Percentiles rank a stretch among this genome's conserved stretches.
Evolutionary conservation across 331 rosid species (phyloP).

Genomic region (Pyracantha coccinea): DNA sequence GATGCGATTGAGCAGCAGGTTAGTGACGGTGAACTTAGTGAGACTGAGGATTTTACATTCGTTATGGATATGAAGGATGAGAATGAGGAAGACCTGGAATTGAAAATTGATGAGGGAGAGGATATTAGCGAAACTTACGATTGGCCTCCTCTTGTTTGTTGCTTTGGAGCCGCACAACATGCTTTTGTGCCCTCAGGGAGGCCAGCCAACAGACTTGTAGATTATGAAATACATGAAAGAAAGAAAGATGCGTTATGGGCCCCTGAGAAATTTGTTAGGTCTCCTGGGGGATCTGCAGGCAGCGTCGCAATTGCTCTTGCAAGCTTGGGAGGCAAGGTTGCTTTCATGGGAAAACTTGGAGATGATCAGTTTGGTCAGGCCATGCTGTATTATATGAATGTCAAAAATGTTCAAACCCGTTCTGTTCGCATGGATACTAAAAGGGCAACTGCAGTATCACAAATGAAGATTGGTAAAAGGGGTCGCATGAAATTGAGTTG

Average conservation of each 20-base stretch:
- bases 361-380: slow-evolving; percentile 79
- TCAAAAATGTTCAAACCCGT: slow-evolving; percentile 78
- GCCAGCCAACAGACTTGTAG: slow-evolving; percentile 71
- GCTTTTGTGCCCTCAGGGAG: slow-evolving; percentile 87
- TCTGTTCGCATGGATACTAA: slow-evolving; percentile 59
- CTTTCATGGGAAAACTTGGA: slow-evolving; percentile 96
- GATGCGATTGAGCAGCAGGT: slow-evolving; percentile 28
- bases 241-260: slow-evolving; percentile 71
- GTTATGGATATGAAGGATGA: slow-evolving; percentile 42
- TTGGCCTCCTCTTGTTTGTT: slow-evolving; percentile 98
- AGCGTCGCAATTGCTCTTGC: slow-evolving; percentile 90
- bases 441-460: slow-evolving; percentile 56
- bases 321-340: slow-evolving; percentile 83
- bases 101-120: slow-evolving; percentile 56
- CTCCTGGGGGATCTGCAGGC: slow-evolving; percentile 86
- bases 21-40: slow-evolving; percentile 35
- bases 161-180: slow-evolving; percentile 92
- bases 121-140: slow-evolving; percentile 67
- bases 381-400: slow-evolving; percentile 72
- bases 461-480: slow-evolving; percentile 80
- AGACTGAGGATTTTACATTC: slow-evolving; percentile 41
- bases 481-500: slow-evolving; percentile 61
- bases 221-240: slow-evolving; percentile 69
- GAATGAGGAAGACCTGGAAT: slow-evolving; percentile 38
- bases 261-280: slow-evolving; percentile 67